phyloP scores from a whole-genome alignment of 1,284 basidiomycete genomes.

The Grifola frondosa region DNA sequence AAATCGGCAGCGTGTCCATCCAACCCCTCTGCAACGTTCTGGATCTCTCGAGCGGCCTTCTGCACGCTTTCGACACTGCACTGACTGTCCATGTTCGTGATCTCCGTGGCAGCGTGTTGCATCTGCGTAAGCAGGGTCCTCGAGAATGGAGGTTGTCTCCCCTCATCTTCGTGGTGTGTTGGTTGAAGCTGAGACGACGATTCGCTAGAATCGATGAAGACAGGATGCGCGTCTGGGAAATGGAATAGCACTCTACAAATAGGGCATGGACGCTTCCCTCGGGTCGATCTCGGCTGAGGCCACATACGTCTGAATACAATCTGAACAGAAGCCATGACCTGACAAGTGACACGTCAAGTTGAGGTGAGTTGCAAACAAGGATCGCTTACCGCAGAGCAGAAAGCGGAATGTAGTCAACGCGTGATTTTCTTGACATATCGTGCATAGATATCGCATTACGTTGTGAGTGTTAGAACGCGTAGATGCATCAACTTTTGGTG shows the following conservation, averaged over 20 bases:
- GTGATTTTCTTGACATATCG: conserved; percentile 14
- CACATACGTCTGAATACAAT: conserved; percentile 4
- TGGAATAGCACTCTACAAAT: conserved; percentile 11
- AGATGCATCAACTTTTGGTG: no score
- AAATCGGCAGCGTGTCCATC: conserved; percentile 7
- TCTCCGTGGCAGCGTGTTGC: conserved; percentile 1
- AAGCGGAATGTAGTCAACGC: conserved; percentile 3
- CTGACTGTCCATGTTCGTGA: conserved; percentile 5
- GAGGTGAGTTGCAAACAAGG: neutral
- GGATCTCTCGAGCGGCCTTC: conserved; percentile 12
- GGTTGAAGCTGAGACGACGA: neutral
- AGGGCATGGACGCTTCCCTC: conserved; percentile 7
- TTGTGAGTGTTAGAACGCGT: no score
- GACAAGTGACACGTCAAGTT: neutral
- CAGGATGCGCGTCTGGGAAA: conserved; percentile 1
- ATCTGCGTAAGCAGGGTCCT: conserved; percentile 9
- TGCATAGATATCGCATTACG: no score
- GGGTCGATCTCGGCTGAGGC: no score
- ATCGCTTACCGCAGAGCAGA: conserved; percentile 13
- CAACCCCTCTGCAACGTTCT: conserved; percentile 12
- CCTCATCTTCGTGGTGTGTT: neutral
- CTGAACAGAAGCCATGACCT: conserved; percentile 13
- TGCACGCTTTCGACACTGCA: conserved; percentile 11
- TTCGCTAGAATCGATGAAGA: conserved; percentile 13
- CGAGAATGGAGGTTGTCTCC: conserved; percentile 5